Base-by-base conservation (phyloP, 495 filamentous ascomycete genomes). In the Recurvomyces mirabilis region DNA sequence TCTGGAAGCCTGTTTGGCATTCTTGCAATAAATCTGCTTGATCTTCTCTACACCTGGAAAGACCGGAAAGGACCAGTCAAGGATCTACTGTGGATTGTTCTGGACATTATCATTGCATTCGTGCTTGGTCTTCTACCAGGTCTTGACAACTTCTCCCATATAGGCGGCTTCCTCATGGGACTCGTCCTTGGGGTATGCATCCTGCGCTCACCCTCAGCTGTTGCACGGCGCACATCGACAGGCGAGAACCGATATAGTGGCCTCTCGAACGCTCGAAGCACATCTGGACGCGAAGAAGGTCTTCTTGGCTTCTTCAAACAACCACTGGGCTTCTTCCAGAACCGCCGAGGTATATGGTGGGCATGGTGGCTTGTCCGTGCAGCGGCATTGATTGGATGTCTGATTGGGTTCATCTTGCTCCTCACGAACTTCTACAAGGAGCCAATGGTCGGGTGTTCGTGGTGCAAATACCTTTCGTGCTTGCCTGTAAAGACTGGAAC, bases 131-230 rank as follows among this genome's bases (percentile, higher is more conserved):
- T 98, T 15, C 74, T 98, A 0, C 91, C 91, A 0, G 89, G 87
- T 6, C 64, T 98, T 32, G 91, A 98, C 67, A 98, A 98, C 63
- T 98, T 98, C 65, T 80, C 83, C 19, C 91, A 98, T 55, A 94
- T 98, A 47, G 91, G 91, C 25, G 91, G 91, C 7, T 95, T 98
- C 58, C 64, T 93, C 38, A 91, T 94, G 79, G 91, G 91, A 0
- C 64, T 98, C 13, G 81, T 80, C 4, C 72, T 95, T 19, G 91
- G 91, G 4, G 67, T 96, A 25, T 87, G 80, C 51, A 64, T 98
- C 32, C 70, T 96, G 54, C 86, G 83, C 52, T 94, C 91, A 5
- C 91, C 91, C 0, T 81, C 82, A 47, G 67, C 75, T 3, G 37
- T 23, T 13, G 76, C 87, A 1, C 70, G 79, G 24, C 78, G 81